Base-by-base conservation (phyloP, 2,329 filamentous ascomycete species). In the Colletotrichum somersetense region DNA sequence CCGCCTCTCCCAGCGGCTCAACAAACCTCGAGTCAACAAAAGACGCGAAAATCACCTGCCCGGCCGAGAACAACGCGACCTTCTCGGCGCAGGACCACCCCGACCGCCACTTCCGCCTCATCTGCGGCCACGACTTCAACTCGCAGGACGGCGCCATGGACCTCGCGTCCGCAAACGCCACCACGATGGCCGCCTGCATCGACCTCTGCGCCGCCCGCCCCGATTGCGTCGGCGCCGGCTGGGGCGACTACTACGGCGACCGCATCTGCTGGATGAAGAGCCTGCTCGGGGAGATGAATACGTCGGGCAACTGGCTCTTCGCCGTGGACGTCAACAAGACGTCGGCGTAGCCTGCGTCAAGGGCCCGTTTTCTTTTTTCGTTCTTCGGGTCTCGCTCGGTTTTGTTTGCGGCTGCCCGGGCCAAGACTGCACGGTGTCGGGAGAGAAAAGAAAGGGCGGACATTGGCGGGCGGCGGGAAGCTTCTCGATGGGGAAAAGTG, bases 211-310 rank as follows among this genome's bases (percentile, higher is more conserved):
- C 76, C 56, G 56, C 52, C 14, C 44, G 35, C 42, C 33, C 53
- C 10, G 64, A 71, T 33, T 77, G 76, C 62, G 58, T 72, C 58
- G 76, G 75, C 30, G 75, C 71, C 20, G 74, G 75, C 1, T 77
- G 75, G 76, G 75, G 75, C 40, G 64, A 62, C 26, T 67, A 71
- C 16, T 62, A 69, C 62, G 76, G 74, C 46, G 64, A 57, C 30
- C 57, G 67, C 58, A 63, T 67, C 14, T 77, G 76, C 70, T 76
- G 75, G 62, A 66, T 77, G 71, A 77, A 77, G 74, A 75, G 64
- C 16, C 42, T 44, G n/a, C 55, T 76, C 26, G 74, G 74, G 30
- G 46, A 46, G 38, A 61, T 63, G 38, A 68, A 67, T 23, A 48
- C 52, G 5, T 71, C 61, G 18, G 58, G 66, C 26, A 71, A 70